phyloP scores from a whole-genome alignment of 2,329 filamentous ascomycete species.

The Phoma herbarum region DNA sequence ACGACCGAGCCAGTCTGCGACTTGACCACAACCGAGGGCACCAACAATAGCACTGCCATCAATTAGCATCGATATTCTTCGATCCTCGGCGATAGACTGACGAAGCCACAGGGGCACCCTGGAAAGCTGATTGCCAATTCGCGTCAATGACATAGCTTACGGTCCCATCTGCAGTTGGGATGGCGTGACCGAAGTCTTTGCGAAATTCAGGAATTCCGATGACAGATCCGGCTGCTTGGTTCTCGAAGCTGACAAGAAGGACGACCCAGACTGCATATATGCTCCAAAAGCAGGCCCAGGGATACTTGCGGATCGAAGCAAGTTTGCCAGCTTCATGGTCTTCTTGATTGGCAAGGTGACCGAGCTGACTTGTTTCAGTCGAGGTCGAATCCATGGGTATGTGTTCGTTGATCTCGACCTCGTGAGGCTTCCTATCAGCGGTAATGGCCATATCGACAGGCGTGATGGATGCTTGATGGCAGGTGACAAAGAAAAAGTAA shows the following conservation, averaged over 20 bases:
- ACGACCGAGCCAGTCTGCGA: background rate
- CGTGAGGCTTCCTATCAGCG: background rate
- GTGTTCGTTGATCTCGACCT: background rate
- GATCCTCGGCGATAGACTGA: background rate
- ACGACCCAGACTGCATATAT: background rate
- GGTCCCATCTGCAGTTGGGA: background rate
- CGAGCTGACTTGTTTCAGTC: background rate
- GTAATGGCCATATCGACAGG: background rate
- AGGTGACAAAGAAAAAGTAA: conserved; percentile 22
- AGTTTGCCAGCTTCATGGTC: background rate
- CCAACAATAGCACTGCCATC: background rate
- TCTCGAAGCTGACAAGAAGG: background rate
- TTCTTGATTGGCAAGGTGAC: background rate
- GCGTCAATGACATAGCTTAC: background rate
- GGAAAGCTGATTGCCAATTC: conserved; percentile 57
- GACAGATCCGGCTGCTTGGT: background rate
- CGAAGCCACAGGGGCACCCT: background rate
- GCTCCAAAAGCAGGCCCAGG: background rate
- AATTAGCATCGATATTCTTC: background rate
- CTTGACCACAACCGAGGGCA: background rate
- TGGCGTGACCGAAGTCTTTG: background rate
- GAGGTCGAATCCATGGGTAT: background rate
- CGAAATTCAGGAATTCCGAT: background rate
- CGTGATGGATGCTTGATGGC: conserved; percentile 43
- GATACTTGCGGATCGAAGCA: background rate